Conservation (phyloP, 352 stramenopile genomes). For the Phytophthora megakarya region DNA sequence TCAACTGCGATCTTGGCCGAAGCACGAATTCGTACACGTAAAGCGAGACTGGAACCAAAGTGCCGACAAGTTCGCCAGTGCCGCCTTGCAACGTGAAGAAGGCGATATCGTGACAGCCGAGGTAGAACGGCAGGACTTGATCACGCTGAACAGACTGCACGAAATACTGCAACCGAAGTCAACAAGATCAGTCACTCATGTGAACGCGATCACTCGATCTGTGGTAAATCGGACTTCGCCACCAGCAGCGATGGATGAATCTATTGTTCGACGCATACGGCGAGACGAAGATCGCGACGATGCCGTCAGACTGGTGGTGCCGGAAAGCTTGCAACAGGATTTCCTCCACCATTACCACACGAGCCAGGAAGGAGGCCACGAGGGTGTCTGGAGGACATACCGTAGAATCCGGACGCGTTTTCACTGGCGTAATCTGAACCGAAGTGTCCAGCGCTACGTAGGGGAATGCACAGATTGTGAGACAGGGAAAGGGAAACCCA, state of each 20-base stretch:
- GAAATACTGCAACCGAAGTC: not conserved
- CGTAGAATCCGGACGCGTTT: too few species aligned
- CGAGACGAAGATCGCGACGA: not conserved
- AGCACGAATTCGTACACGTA: too few species aligned
- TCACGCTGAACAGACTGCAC: not conserved
- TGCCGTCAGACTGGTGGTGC: not conserved
- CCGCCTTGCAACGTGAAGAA: constrained; percentile 4
- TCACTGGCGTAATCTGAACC: constrained; percentile 1
- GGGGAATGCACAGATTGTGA: constrained; percentile 1
- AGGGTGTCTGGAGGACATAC: too few species aligned
- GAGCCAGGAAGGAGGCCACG: too few species aligned
- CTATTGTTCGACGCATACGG: too few species aligned
- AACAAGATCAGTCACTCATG: not conserved
- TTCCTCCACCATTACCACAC: too few species aligned
- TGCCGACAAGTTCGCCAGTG: not conserved
- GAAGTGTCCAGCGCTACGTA: not conserved
- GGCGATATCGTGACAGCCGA: not conserved
- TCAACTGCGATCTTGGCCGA: too few species aligned
- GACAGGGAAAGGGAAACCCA: not conserved
- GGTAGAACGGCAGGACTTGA: not conserved
- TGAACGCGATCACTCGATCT: too few species aligned
- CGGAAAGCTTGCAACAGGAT: too few species aligned
- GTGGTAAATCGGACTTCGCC: too few species aligned
- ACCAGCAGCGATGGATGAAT: too few species aligned
- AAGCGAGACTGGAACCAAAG: constrained; percentile 6